Percentiles rank a stretch among this genome's conserved stretches.
Conservation (phyloP, 495 filamentous ascomycete species). For the Friedmanniomyces endolithicus region DNA sequence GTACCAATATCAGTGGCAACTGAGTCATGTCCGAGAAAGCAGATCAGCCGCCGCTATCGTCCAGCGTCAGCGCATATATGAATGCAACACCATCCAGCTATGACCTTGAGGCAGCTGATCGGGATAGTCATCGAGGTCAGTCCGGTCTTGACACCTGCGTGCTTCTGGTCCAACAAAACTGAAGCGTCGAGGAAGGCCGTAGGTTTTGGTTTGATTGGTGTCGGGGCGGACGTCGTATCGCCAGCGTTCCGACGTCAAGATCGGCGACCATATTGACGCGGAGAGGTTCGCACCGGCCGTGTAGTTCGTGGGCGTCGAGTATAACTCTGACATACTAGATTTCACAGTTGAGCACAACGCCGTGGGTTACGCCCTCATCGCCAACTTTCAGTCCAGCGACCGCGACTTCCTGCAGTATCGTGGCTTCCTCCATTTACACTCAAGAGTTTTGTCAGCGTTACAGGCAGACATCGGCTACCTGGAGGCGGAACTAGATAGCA, state of each 20-base stretch:
- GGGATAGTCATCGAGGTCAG: neutral
- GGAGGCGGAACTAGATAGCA: constrained; percentile 26
- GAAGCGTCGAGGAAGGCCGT: no score
- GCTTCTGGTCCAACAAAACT: no score
- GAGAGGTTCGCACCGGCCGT: neutral
- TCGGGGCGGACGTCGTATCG: neutral
- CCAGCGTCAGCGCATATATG: neutral
- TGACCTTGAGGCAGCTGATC: neutral
- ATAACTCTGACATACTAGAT: neutral
- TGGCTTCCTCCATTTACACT: constrained; percentile 30
- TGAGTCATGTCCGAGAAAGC: neutral
- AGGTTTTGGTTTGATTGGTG: neutral
- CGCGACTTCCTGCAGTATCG: constrained; percentile 31
- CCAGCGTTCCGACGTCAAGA: neutral
- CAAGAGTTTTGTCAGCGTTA: constrained; percentile 27
- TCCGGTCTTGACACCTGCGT: neutral
- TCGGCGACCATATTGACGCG: neutral
- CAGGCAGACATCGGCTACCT: constrained; percentile 30
- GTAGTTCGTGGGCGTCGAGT: neutral
- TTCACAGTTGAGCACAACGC: constrained; percentile 26
- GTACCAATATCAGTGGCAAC: no score
- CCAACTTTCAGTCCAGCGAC: constrained; percentile 29
- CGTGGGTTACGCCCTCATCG: constrained; percentile 30
- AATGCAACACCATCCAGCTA: neutral
- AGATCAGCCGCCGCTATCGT: neutral